These are phyloP conservation scores for Castanea crenata DNA, from an alignment of 306 rosid genomes.

Conservation along the genomic window DNA sequence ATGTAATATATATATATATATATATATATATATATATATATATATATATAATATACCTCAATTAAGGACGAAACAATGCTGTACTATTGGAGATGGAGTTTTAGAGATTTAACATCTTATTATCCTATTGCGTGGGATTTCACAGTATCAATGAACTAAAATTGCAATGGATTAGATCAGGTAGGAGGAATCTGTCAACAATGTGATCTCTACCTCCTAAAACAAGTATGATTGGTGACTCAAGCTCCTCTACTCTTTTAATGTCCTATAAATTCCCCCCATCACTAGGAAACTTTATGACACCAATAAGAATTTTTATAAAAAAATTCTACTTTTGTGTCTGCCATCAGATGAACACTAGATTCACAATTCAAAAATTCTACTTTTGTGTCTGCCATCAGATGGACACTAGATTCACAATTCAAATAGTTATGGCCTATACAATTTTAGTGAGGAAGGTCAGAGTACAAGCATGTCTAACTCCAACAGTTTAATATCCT, in stretches of 20 bases:
- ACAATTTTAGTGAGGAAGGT: slow-evolving; percentile 23
- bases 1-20: too few relatives aligned
- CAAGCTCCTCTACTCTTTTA: background rate
- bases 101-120: background rate
- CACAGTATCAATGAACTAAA: background rate
- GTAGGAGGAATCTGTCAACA: background rate
- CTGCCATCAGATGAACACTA: too few relatives aligned
- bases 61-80: background rate
- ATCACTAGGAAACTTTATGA: slow-evolving; percentile 15
- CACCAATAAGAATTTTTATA: slow-evolving; percentile 24
- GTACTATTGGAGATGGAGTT: background rate
- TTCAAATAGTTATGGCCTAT: slow-evolving; percentile 23
- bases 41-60: too few relatives aligned
- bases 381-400: slow-evolving; percentile 32
- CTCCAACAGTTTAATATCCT: slow-evolving; percentile 11
- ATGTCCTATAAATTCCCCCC: background rate
- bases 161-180: background rate
- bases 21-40: too few relatives aligned
- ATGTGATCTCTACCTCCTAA: background rate
- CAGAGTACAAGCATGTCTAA: slow-evolving; percentile 25
- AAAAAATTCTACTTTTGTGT: background rate
- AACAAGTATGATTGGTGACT: background rate
- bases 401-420: slow-evolving; percentile 31
- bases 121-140: background rate
- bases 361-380: background rate